Conservation (phyloP, 768 basidiomycete species). For the Lactarius akahatsu region DNA sequence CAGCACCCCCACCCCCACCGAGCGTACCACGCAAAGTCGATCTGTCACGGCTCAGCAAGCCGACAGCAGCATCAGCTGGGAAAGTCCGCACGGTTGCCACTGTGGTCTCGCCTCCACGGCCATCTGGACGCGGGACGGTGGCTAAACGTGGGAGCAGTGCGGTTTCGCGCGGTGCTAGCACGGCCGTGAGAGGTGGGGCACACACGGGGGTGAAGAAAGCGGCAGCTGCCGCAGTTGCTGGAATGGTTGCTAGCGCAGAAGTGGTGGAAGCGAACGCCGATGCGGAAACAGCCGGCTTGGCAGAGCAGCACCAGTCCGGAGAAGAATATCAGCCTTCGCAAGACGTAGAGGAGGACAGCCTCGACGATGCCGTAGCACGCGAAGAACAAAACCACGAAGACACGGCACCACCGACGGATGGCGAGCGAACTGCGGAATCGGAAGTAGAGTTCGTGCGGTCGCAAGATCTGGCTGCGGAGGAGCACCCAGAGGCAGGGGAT, state of each 20-base stretch:
- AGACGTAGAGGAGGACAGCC: conserved; percentile 23
- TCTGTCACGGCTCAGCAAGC: conserved; percentile 68
- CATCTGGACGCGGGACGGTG: conserved; percentile 36
- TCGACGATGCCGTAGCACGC: conserved; percentile 16
- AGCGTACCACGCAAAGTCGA: conserved; percentile 50
- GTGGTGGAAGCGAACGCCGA: not conserved
- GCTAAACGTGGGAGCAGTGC: conserved; percentile 22
- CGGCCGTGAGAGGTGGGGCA: conserved; percentile 32
- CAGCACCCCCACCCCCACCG: conserved; percentile 53
- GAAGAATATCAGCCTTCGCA: conserved; percentile 32
- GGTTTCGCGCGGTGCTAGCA: conserved; percentile 27
- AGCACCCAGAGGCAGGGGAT: conserved; percentile 13
- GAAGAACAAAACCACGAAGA: conserved; percentile 27
- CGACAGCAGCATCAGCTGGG: conserved; percentile 75
- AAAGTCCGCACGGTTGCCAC: conserved; percentile 48
- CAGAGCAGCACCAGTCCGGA: conserved; percentile 8
- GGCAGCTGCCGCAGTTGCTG: conserved; percentile 27
- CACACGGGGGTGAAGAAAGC: conserved; percentile 32
- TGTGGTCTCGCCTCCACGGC: conserved; percentile 20
- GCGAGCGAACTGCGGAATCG: conserved; percentile 12
- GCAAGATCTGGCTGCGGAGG: conserved; percentile 13
- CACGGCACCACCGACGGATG: conserved; percentile 13
- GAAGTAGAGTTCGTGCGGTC: not conserved
- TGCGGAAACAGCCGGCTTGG: not conserved
- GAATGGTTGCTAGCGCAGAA: conserved; percentile 1